Evolutionary conservation across 208 protist species (phyloP), one percentile per base, ranked within the genome.

Genomic region (Endotrypanum monterogeii): DNA sequence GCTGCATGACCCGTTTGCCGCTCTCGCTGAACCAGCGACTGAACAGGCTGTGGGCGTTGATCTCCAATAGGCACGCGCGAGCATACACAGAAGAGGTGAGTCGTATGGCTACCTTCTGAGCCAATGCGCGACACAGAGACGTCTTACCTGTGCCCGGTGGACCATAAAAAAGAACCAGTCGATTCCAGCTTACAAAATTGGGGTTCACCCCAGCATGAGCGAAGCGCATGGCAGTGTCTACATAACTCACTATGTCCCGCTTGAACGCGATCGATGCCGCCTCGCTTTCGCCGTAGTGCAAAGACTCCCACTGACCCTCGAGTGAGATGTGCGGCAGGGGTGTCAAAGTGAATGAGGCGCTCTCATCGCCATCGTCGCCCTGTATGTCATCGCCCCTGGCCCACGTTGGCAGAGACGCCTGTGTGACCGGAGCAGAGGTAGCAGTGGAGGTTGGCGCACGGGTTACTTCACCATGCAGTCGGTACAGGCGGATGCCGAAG

Each of bases 11-110:
- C 65, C 99, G 88, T 84, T 99, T 99, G 0, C 98, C 98, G 72
- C 90, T 98, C 84, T 99, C 98, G 77, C 94, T 98, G 79, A 99
- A 99, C 97, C 96, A 99, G 58, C 98, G 97, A 61, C 92, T 98
- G 84, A 99, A 99, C 48, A 99, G 81, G 66, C 82, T 93, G 87
- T 99, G 98, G 2, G 96, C 90, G 83, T 99, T 99, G 46, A 99
- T 91, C 79, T 99, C 98, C 12, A 99, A 74, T 4, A 99, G 71
- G 51, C 74, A 73, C 1, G 89, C 80, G 48, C 71, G 60, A 39
- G 86, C 35, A 69, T 91, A 95, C 14, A 76, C 20, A 18, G 54
- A 61, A 44, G 61, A 37, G 44, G 52, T 50, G 55, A 97, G 71
- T n/a, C 83, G 90, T 41, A 95, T 83, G 1, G 93, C 55, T 3